Base-by-base conservation (phyloP, 192 early-diverging fungal species). In the Backusella mclennaniae region DNA sequence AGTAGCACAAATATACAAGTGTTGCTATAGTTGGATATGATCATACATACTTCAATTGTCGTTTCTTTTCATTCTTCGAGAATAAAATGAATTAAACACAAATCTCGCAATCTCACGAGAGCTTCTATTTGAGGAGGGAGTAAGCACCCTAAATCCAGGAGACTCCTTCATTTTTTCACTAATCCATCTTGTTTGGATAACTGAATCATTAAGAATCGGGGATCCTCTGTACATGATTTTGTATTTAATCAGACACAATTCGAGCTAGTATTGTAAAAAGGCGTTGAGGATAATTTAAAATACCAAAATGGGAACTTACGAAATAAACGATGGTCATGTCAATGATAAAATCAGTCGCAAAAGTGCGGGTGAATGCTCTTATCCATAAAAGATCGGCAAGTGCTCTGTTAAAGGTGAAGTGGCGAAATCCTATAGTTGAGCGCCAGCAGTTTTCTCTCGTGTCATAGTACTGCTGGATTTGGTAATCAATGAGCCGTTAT, bases 231-330 rank as follows among this genome's bases (percentile, higher is more conserved):
- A 63, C 3, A 21, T 63, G 6, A 26, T 11, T 11, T 29, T 26
- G 9, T 29, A 63, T 63, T 26, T 63, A 4, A 29, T 63, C n/a
- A 63, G 23, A 29, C 56, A 29, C 26, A 29, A 12, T 29, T 63
- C 56, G 23, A 63, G 56, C 56, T 63, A 63, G 67, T 4, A 79
- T 75, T 33, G 66, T 77, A 63, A 69, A 74, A 70, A 14, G 31
- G 71, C 3, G 78, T 79, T 39, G 38, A 39, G 38, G 38, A 11
- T 12, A 39, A 11, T 8, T 39, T 39, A 39, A 12, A 39, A 11
- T 39, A 12, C 38, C 38, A 76, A 74, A 0, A 69, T 77, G 35
- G 80, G 87, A 15, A 19, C 42, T 44, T 44, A 44, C 42, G 15
- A 44, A 44, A 44, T 4, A 44, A 17, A 44, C 4, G 4, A 44